Base-by-base conservation (phyloP, 2,329 filamentous ascomycete species). In the Epichloe gansuensis region DNA sequence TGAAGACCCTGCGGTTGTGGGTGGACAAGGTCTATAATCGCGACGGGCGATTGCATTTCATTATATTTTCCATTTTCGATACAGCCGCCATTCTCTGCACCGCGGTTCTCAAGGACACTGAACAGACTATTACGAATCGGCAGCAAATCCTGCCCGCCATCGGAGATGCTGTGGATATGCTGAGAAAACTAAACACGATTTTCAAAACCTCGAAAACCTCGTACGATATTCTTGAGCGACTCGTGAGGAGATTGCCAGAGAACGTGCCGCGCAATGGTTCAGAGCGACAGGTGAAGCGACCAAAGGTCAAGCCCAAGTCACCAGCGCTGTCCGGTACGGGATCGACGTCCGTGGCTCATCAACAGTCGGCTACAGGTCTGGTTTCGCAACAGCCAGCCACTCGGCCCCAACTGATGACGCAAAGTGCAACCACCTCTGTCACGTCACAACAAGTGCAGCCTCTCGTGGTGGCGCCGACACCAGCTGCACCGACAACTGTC, bases 21-120 rank as follows among this genome's bases (percentile, higher is more conserved):
- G 71, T 73, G 43, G 65, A 73, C 5, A 66, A 70, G 23, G 66
- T 71, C 38, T 68, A 68, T 8, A 70, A 71, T 0, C 64, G 71
- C 31, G 72, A 76, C 36, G 70, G 71, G 2, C 71, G 74, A 25
- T 73, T 76, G 36, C 73, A 77, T 53, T 69, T 76, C 49, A 72
- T 74, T 15, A 71, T 74, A 0, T 78, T 77, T 50, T 66, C 70
- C 4, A 67, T 76, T 27, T 77, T 78, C 51, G 74, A 78, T 52
- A 75, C 74, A 0, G 69, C 73, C 0, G 71, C 74, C 1, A 65
- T 74, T 35, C 61, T 77, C 3, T 75, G 71, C 51, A 75, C 75
- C 0, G 72, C 74, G 0, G 60, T 78, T 5, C 68, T 75, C 8
- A 74, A 77, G 54, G 75, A 77, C 40, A 57, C 59, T 8, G 63